Base-by-base conservation (phyloP, 192 early-diverging fungal species). In the Mortierella antarctica region DNA sequence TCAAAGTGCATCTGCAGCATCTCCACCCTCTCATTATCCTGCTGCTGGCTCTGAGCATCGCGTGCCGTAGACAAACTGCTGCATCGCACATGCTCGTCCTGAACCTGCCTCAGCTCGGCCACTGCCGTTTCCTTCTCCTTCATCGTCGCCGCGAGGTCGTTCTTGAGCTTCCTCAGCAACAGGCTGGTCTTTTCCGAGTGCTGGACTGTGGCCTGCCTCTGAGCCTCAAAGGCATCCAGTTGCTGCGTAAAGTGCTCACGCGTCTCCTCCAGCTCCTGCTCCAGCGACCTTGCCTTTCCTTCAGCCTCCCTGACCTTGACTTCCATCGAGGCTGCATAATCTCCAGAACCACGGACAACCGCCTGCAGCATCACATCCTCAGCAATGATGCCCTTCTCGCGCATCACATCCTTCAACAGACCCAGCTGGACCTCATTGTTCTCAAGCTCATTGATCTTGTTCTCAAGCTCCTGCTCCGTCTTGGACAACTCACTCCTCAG, bases 331-430 rank as follows among this genome's bases (percentile, higher is more conserved):
- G 64, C 69, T 9, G 69, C 73, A 70, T 66, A 85, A 21, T 62
- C 73, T 4, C 50, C 57, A 2, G 68, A 63, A 14, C 58, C 69
- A 62, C 68, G 75, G 48, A 12, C 63, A 1, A 47, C 44, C 42
- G 67, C 83, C 48, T 64, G 82, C 18, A 69, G 77, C 65, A 68
- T 58, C 31, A 71, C 46, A 71, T 75, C 65, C 17, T 85, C 78
- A 6, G 83, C 83, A 41, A 83, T 73, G 31, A 87, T 79, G 18
- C 86, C 86, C 71, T 82, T 85, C 31, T 85, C 81, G 10, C 76
- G 63, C 74, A 86, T 83, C n/a, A 84, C 82, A 39, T 85, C 81
- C 71, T 79, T 86, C 71, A 90, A 70, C 65, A 90, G 80, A 23
- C 82, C 82, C 2, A 87, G 46, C 60, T 87, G 83, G 12, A 90